A percentile compares a stretch with the other conserved stretches of the same genome.
Evolutionary conservation across 176 grass and related monocot species (phyloP).

Genomic region (Eragrostis curvula): DNA sequence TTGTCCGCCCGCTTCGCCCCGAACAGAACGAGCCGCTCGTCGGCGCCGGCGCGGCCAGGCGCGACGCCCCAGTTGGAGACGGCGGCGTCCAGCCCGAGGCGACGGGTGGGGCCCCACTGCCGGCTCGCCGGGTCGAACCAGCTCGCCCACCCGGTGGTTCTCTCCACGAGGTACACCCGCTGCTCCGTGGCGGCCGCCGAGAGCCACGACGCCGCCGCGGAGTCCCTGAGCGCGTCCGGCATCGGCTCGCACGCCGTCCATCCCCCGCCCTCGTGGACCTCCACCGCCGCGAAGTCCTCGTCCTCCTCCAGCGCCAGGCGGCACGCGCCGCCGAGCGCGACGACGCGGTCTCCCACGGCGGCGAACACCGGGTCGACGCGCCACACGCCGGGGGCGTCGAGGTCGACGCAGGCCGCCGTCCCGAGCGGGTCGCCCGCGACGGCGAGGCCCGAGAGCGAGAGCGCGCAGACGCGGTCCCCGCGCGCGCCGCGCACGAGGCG

Average conservation of each 20-base stretch:
- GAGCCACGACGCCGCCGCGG: slow-evolving; percentile 69
- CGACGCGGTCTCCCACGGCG: slow-evolving; percentile 59
- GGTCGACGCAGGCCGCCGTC: slow-evolving; percentile 24
- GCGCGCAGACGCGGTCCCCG: slow-evolving; percentile 52
- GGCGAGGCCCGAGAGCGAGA: slow-evolving; percentile 49
- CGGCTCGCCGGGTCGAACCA: slow-evolving; percentile 73
- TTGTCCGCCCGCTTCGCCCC: slow-evolving; percentile 49
- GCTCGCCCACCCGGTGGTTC: slow-evolving; percentile 54
- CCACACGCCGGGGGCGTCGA: slow-evolving; percentile 59
- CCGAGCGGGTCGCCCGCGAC: slow-evolving; percentile 64
- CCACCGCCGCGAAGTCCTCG: slow-evolving; percentile 57
- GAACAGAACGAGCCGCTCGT: slow-evolving; percentile 57
- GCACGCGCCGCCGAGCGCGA: slow-evolving; percentile 76
- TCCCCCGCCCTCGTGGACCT: slow-evolving; percentile 53
- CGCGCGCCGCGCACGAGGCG: slow-evolving; percentile 40
- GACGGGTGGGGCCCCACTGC: slow-evolving; percentile 61
- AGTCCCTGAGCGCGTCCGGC: slow-evolving; percentile 55
- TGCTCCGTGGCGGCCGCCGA: slow-evolving; percentile 57
- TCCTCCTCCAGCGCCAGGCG: slow-evolving; percentile 58
- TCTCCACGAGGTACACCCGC: slow-evolving; percentile 64
- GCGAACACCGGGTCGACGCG: slow-evolving; percentile 77
- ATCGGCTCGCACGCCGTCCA: slow-evolving; percentile 72
- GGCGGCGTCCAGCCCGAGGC: slow-evolving; percentile 33
- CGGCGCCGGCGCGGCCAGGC: slow-evolving; percentile 17
- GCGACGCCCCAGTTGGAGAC: slow-evolving; percentile 52